Conservation (phyloP, 441 rosid genomes). For the Adansonia rubrostipa region DNA sequence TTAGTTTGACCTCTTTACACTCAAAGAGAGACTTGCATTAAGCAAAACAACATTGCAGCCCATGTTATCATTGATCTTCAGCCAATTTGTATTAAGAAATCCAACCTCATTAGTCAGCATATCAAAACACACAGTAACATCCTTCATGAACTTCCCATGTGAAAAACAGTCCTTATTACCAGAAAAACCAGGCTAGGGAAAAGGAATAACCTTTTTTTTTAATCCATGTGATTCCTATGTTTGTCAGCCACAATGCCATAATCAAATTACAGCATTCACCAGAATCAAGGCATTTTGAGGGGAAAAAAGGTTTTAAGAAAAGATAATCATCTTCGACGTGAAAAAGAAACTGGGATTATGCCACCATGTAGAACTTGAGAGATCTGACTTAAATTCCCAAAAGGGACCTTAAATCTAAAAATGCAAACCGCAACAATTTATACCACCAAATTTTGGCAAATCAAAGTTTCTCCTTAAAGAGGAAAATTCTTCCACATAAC, state of each 20-base stretch:
- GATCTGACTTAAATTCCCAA: constrained; percentile 29
- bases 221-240: constrained; percentile 10
- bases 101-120: not conserved
- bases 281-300: constrained; percentile 18
- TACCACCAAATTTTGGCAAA: not conserved
- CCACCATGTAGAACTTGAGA: not conserved
- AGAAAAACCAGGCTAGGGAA: constrained; percentile 13
- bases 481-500: constrained; percentile 3
- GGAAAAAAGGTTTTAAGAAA: not conserved
- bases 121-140: constrained; percentile 10
- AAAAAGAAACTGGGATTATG: constrained; percentile 6
- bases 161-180: not conserved
- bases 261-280: constrained; percentile 2
- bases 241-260: not conserved
- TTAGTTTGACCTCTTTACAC: not conserved
- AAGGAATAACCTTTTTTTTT: not conserved
- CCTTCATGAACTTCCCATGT: not conserved
- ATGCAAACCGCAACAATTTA: constrained; percentile 6
- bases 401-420: constrained; percentile 25
- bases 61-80: not conserved
- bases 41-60: not conserved
- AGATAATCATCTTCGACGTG: not conserved
- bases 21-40: not conserved
- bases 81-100: constrained; percentile 18
- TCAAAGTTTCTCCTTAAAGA: not conserved